Conservation (phyloP, 1,284 basidiomycete genomes). For the Vanrija humicola region DNA sequence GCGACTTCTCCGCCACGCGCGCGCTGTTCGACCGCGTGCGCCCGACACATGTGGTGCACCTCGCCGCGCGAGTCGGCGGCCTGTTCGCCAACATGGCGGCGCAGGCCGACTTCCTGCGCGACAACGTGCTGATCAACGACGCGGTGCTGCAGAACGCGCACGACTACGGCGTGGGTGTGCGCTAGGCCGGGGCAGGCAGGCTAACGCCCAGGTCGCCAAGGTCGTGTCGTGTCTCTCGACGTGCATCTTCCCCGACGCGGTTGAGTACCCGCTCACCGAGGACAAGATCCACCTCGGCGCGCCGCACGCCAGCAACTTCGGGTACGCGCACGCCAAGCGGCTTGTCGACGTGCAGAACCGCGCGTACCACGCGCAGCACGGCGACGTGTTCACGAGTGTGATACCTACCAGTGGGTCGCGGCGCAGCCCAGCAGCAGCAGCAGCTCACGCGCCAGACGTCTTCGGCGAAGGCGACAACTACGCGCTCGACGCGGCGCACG, state of each 20-base stretch:
- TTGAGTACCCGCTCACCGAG: constrained; percentile 80
- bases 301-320: constrained; percentile 76
- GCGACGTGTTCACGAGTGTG: constrained; percentile 82
- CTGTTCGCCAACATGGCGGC: constrained; percentile 87
- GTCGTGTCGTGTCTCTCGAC: constrained; percentile 51
- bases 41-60: constrained; percentile 86
- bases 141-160: constrained; percentile 74
- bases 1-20: constrained; percentile 59
- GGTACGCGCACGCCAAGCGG: constrained; percentile 88
- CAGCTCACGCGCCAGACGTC: constrained; percentile 52
- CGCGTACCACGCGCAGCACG: constrained; percentile 86
- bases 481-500: constrained; percentile 80
- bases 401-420: constrained; percentile 68
- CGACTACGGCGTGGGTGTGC: constrained; percentile 50
- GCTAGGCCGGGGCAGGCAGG: background rate
- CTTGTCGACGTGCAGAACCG: constrained; percentile 89
- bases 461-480: constrained; percentile 64
- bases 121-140: constrained; percentile 87
- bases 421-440: too few relatives aligned
- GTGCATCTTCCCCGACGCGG: constrained; percentile 51
- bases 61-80: constrained; percentile 84
- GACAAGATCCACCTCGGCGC: constrained; percentile 80
- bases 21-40: constrained; percentile 75
- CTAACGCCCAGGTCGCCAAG: constrained; percentile 47
- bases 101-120: constrained; percentile 83